These are phyloP conservation scores for Cyathus striatus DNA, from an alignment of 768 basidiomycete species.

Conservation along the genomic window DNA sequence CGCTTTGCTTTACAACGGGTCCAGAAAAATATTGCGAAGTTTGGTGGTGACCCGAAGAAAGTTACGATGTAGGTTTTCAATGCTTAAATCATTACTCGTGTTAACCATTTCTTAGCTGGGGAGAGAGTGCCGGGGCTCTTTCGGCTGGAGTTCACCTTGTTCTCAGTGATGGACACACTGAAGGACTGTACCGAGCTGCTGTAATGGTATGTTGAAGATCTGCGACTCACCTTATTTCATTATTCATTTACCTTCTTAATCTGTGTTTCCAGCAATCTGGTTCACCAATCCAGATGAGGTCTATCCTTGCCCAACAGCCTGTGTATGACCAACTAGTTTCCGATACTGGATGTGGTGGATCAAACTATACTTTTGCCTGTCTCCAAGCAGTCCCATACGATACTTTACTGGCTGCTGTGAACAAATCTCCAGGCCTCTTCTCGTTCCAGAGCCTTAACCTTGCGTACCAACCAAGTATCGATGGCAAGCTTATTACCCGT, in stretches of 20 bases:
- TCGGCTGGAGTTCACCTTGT: constrained; percentile 12
- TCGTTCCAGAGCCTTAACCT: constrained; percentile 20
- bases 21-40: constrained; percentile 42
- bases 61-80: constrained; percentile 28
- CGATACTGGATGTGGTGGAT: constrained; percentile 20
- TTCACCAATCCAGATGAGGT: constrained; percentile 6
- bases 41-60: constrained; percentile 46
- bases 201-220: constrained; percentile 11
- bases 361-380: constrained; percentile 24
- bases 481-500: constrained; percentile 27
- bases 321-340: constrained; percentile 24
- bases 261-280: constrained; percentile 14
- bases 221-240: too few relatives aligned
- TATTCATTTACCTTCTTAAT: neutral
- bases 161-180: constrained; percentile 10
- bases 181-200: constrained; percentile 11
- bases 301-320: constrained; percentile 9
- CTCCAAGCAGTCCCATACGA: constrained; percentile 25
- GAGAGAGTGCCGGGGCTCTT: constrained; percentile 15
- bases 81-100: neutral
- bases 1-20: constrained; percentile 48
- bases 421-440: constrained; percentile 15
- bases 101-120: constrained; percentile 10
- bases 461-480: constrained; percentile 28
- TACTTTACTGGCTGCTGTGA: constrained; percentile 22